Evolutionary conservation across 768 basidiomycete genomes (phyloP).

Genomic region (Amanita subjunquillea): DNA sequence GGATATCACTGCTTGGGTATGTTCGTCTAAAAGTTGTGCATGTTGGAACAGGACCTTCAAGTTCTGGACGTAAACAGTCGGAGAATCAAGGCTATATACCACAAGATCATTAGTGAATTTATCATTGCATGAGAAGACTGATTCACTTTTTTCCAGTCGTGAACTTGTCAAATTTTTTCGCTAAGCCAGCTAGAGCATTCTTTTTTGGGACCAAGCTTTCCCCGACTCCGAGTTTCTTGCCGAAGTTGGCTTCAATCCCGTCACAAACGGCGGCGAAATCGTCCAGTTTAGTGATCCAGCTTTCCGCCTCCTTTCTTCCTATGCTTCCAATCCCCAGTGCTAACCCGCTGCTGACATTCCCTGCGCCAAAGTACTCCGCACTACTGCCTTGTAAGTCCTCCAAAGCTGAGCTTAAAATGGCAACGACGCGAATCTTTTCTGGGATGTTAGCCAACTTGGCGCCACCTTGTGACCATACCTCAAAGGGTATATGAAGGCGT

Average conservation of each 20-base stretch:
- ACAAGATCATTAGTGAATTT: not conserved
- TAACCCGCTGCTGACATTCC: conserved; percentile 66
- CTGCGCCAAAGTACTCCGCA: conserved; percentile 66
- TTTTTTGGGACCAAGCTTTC: conserved; percentile 83
- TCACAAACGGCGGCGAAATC: conserved; percentile 76
- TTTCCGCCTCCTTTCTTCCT: conserved; percentile 68
- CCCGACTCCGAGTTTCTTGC: conserved; percentile 81
- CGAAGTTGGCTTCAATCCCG: conserved; percentile 69
- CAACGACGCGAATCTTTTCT: conserved; percentile 82
- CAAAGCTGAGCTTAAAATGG: conserved; percentile 66
- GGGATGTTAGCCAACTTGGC: conserved; percentile 73
- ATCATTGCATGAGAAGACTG: not conserved
- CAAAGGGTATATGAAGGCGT: conserved; percentile 76
- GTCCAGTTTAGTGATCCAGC: conserved; percentile 69
- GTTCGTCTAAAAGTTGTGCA: conserved; percentile 79
- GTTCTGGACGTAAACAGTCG: conserved; percentile 71
- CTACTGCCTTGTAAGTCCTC: conserved; percentile 70
- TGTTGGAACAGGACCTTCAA: conserved; percentile 64
- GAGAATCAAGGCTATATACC: conserved; percentile 75
- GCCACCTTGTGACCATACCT: conserved; percentile 88
- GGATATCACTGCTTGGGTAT: conserved; percentile 61
- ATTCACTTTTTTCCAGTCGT: conserved; percentile 81
- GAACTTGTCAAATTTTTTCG: conserved; percentile 71
- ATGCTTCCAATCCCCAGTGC: conserved; percentile 69
- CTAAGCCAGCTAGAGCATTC: conserved; percentile 66